These are phyloP conservation scores for Thraustotheca clavata DNA, from an alignment of 352 stramenopile genomes.

Conservation along the genomic window DNA sequence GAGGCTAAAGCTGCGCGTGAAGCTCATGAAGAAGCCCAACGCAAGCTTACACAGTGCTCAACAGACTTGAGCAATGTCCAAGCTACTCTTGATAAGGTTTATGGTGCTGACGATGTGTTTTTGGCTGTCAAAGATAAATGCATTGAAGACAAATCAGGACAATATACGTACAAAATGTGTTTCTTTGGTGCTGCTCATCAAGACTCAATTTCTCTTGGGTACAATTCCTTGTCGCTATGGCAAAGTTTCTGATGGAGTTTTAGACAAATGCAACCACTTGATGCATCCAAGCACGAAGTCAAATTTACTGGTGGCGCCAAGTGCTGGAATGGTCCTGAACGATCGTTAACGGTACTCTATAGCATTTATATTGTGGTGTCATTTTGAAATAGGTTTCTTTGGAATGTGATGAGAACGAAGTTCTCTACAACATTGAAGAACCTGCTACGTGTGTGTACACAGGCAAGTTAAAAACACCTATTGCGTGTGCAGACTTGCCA, in stretches of 20 bases:
- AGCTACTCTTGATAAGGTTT: conserved; percentile 38
- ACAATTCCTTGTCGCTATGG: background rate
- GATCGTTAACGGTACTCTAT: conserved; percentile 69
- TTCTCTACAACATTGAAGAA: conserved; percentile 70
- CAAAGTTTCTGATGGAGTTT: background rate
- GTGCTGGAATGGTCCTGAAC: conserved; percentile 84
- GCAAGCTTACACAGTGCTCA: conserved; percentile 29
- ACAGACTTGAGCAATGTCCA: conserved; percentile 30
- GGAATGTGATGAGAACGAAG: conserved; percentile 52
- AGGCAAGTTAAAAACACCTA: conserved; percentile 66
- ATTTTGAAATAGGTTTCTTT: too few species aligned
- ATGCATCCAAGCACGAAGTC: conserved; percentile 24
- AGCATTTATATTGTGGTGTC: too few species aligned
- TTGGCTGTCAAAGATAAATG: conserved; percentile 64
- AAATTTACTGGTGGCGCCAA: conserved; percentile 60
- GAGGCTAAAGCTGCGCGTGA: conserved; percentile 42
- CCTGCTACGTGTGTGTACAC: conserved; percentile 81
- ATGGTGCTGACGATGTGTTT: conserved; percentile 53
- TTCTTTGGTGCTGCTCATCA: conserved; percentile 80
- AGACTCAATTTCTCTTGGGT: conserved; percentile 63
- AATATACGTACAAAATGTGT: conserved; percentile 85
- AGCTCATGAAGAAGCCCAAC: conserved; percentile 33
- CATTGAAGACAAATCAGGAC: conserved; percentile 44
- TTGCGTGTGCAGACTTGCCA: conserved; percentile 38
- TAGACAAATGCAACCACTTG: background rate